These are phyloP conservation scores for Fomitopsis pulvina DNA, from an alignment of 768 basidiomycete genomes.

Conservation along the genomic window DNA sequence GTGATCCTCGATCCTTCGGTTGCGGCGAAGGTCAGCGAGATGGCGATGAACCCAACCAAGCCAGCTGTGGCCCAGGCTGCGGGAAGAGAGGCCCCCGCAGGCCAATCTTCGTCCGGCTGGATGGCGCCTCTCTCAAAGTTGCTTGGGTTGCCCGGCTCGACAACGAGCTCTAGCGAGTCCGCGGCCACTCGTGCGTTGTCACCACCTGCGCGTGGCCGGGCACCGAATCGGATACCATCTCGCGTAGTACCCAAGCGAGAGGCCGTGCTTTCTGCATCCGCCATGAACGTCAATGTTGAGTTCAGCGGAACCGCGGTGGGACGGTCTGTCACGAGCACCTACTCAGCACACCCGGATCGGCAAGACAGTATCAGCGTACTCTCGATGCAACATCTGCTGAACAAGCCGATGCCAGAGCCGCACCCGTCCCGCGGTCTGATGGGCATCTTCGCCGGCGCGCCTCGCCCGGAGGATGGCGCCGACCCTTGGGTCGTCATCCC, in stretches of 20 bases:
- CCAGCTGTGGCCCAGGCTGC: constrained; percentile 34
- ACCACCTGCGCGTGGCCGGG: constrained; percentile 17
- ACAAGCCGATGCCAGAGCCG: constrained; percentile 7
- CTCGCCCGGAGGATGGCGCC: constrained; percentile 33
- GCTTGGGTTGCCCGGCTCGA: constrained; percentile 40
- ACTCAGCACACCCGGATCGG: constrained; percentile 16
- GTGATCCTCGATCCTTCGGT: constrained; percentile 81
- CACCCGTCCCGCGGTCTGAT: constrained; percentile 42
- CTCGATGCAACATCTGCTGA: constrained; percentile 7
- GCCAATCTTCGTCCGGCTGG: constrained; percentile 46
- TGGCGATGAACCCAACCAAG: constrained; percentile 56
- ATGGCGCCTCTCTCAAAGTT: constrained; percentile 84
- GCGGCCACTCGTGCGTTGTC: constrained; percentile 18
- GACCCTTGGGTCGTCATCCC: constrained; percentile 77
- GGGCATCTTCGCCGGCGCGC: constrained; percentile 92
- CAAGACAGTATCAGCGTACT: constrained; percentile 7
- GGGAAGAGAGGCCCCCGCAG: constrained; percentile 25
- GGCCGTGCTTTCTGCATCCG: constrained; percentile 80
- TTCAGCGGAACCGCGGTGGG: constrained; percentile 71
- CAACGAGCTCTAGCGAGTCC: constrained; percentile 24
- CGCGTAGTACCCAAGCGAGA: constrained; percentile 72
- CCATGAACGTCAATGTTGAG: constrained; percentile 94
- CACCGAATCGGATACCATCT: constrained; percentile 23
- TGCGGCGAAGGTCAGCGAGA: constrained; percentile 65
- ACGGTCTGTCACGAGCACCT: constrained; percentile 44